Evolutionary conservation across 148 eudicot genomes (phyloP).

Genomic region (Persicaria maculosa): DNA sequence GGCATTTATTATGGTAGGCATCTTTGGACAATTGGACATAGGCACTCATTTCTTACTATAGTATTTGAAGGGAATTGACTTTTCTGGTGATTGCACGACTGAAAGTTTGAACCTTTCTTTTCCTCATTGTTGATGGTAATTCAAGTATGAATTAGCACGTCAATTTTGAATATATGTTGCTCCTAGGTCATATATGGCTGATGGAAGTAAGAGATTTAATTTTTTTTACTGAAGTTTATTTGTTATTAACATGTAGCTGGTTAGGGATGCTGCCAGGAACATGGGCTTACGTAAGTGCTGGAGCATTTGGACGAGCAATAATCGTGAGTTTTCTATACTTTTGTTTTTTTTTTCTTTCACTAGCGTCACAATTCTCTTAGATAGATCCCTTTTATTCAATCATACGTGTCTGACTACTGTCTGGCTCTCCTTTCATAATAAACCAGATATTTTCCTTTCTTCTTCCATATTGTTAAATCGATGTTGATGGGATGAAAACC

Average conservation of each 20-base stretch:
- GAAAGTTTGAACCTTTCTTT: background rate
- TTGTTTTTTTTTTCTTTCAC: background rate
- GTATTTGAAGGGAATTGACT: background rate
- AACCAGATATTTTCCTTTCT: background rate
- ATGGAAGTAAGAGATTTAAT: background rate
- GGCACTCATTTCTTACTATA: background rate
- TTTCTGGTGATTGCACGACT: background rate
- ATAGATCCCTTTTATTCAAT: background rate
- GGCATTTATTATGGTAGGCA: background rate
- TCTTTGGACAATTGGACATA: background rate
- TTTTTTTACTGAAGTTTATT: background rate
- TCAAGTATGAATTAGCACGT: background rate
- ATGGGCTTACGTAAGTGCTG: constrained; percentile 98
- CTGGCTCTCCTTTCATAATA: background rate
- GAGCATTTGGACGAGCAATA: constrained; percentile 97
- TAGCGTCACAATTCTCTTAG: background rate
- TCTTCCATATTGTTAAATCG: background rate
- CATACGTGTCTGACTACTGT: background rate
- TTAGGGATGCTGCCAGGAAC: constrained; percentile 96
- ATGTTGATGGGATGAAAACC: background rate
- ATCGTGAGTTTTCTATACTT: constrained; percentile 50
- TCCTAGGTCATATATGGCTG: background rate
- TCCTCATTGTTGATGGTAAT: background rate
- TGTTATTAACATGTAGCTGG: constrained; percentile 62
- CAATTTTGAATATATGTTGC: background rate